phyloP scores from a whole-genome alignment of 805 yeast genomes.

The Isabelozyma pseudorhagii region DNA sequence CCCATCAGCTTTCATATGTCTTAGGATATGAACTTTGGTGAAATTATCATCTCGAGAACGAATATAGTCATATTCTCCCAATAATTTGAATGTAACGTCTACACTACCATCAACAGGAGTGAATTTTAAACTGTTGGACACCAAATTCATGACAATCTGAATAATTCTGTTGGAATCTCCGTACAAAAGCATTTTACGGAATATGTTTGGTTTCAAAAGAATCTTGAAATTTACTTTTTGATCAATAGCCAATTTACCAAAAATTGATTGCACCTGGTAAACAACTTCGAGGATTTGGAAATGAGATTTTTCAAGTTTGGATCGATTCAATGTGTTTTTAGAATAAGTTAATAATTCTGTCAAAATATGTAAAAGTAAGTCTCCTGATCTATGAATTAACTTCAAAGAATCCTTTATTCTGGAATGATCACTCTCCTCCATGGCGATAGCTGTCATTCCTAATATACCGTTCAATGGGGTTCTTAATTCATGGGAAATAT shows the following conservation, averaged over 20 bases:
- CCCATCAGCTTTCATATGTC: not conserved
- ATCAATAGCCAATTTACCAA: conserved; percentile 73
- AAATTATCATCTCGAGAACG: conserved; percentile 40
- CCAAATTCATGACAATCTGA: conserved; percentile 89
- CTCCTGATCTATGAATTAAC: conserved; percentile 88
- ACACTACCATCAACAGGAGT: conserved; percentile 89
- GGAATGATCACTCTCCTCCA: conserved; percentile 73
- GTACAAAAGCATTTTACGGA: conserved; percentile 62
- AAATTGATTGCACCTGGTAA: conserved; percentile 80
- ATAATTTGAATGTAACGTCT: conserved; percentile 54
- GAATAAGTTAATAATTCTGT: conserved; percentile 90
- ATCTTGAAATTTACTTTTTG: conserved; percentile 69
- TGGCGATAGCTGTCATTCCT: conserved; percentile 92
- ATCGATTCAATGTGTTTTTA: conserved; percentile 82
- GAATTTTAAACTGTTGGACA: conserved; percentile 86
- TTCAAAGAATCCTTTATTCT: conserved; percentile 74
- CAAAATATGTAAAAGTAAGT: conserved; percentile 78
- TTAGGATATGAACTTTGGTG: conserved; percentile 42
- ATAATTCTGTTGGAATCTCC: conserved; percentile 91
- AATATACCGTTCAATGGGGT: conserved; percentile 95
- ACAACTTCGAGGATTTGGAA: conserved; percentile 80
- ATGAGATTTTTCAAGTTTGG: conserved; percentile 78
- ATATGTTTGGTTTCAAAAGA: conserved; percentile 56
- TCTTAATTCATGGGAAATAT: conserved; percentile 61
- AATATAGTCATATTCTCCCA: conserved; percentile 68